phyloP scores from a whole-genome alignment of 1,284 basidiomycete species.

The Trichosporon ovoides region DNA sequence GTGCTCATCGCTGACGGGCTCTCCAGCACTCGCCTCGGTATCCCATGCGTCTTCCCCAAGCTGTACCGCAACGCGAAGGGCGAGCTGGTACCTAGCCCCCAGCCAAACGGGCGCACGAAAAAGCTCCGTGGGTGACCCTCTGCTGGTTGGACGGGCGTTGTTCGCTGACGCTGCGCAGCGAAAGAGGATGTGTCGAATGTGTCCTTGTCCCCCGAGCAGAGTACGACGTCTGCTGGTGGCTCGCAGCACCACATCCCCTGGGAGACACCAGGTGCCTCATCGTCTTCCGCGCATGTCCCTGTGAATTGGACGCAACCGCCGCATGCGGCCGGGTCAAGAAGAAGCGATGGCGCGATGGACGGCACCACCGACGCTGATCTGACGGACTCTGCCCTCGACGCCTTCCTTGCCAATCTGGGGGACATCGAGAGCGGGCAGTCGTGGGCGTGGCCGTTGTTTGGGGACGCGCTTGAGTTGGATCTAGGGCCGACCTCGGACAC shows the following conservation, averaged over 20 bases:
- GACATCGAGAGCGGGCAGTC: conserved; percentile 12
- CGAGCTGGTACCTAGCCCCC: conserved; percentile 24
- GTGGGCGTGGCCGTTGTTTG: conserved; percentile 20
- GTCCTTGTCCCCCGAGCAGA: not conserved
- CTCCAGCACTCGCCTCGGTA: conserved; percentile 19
- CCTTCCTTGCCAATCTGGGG: conserved; percentile 18
- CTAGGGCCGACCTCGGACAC: conserved; percentile 6
- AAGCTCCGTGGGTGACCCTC: conserved; percentile 17
- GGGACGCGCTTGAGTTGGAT: conserved; percentile 19
- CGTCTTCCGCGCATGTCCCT: not conserved
- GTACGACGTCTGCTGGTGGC: conserved; percentile 3
- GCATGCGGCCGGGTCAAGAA: not conserved
- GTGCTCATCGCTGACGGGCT: not conserved
- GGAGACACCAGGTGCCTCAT: conserved; percentile 2
- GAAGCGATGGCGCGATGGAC: not conserved
- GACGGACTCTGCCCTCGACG: conserved; percentile 16
- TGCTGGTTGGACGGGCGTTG: not conserved
- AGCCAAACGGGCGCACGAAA: conserved; percentile 26
- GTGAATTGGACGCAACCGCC: conserved; percentile 2
- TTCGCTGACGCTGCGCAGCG: not conserved
- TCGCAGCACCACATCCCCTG: conserved; percentile 3
- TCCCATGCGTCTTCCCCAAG: conserved; percentile 26
- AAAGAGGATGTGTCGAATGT: not conserved
- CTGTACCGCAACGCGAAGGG: conserved; percentile 23
- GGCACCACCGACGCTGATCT: conserved; percentile 7